These are phyloP conservation scores for Bidens hawaiensis DNA, from an alignment of 140 eudicot species.

Conservation along the genomic window DNA sequence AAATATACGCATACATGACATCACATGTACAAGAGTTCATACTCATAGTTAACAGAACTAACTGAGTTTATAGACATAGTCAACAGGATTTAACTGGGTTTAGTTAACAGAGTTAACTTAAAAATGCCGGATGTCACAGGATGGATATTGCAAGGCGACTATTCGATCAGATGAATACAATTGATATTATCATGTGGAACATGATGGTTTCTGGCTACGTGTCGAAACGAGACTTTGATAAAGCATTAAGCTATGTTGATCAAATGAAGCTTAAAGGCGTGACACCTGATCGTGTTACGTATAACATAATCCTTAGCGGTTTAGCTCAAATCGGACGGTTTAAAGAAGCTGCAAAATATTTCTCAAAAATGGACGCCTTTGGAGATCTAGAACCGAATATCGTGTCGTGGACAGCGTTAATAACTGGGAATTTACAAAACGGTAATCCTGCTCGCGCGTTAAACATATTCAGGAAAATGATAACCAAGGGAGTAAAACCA, in stretches of 20 bases:
- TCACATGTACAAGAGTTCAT: no score
- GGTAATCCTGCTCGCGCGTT: constrained; percentile 27
- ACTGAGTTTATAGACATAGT: no score
- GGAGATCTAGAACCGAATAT: constrained; percentile 37
- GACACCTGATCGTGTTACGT: constrained; percentile 41
- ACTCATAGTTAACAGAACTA: no score
- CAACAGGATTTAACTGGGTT: no score
- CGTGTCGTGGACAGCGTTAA: constrained; percentile 49
- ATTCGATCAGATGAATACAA: constrained; percentile 26
- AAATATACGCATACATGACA: no score
- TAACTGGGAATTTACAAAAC: constrained; percentile 39
- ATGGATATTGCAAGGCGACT: constrained; percentile 36
- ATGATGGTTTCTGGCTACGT: constrained; percentile 44
- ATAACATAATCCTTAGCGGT: constrained; percentile 42
- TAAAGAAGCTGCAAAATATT: constrained; percentile 35
- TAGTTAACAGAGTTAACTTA: no score
- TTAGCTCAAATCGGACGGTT: constrained; percentile 40
- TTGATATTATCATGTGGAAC: constrained; percentile 46
- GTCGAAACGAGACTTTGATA: constrained; percentile 30
- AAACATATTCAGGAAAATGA: constrained; percentile 34
- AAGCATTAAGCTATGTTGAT: constrained; percentile 36
- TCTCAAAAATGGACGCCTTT: constrained; percentile 25
- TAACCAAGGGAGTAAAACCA: constrained; percentile 33
- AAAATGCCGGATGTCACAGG: no score
- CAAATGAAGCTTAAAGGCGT: constrained; percentile 35